Evolutionary conservation across 2,329 filamentous ascomycete genomes (phyloP).

Genomic region (Fusarium nodosum): DNA sequence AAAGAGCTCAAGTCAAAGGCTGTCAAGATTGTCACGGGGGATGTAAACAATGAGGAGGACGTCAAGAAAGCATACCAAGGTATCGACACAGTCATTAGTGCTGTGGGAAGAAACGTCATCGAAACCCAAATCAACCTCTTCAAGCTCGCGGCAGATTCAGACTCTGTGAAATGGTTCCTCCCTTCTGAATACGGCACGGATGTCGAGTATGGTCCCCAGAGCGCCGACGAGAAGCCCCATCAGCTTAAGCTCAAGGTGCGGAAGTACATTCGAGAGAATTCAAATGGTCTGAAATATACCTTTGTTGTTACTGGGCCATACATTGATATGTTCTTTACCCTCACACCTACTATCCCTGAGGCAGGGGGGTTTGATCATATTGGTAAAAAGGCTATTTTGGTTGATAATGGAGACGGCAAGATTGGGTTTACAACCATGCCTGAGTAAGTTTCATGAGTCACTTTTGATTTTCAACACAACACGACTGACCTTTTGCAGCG

Average conservation of each 20-base stretch:
- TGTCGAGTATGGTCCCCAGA: conserved; percentile 71
- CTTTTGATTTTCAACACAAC: accelerated
- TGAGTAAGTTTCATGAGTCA: conserved; percentile 66
- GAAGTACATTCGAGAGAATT: conserved; percentile 67
- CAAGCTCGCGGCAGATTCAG: conserved; percentile 66
- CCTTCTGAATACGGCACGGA: conserved; percentile 78
- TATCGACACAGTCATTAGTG: conserved; percentile 75
- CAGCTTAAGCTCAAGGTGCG: conserved; percentile 79
- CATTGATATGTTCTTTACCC: conserved; percentile 70
- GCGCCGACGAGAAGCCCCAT: conserved; percentile 73
- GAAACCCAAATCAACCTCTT: conserved; percentile 73
- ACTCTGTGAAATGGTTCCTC: conserved; percentile 72
- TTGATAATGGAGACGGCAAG: conserved; percentile 72
- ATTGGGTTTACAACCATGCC: conserved; percentile 78
- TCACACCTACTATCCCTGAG: conserved; percentile 50
- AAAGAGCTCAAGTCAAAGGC: conserved; percentile 42
- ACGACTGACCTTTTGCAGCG: conserved; percentile 57
- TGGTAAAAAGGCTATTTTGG: conserved; percentile 69
- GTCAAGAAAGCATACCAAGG: conserved; percentile 70
- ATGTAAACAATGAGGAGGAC: conserved; percentile 58
- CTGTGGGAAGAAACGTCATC: conserved; percentile 74
- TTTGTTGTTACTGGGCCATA: conserved; percentile 80
- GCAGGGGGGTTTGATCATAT: conserved; percentile 71
- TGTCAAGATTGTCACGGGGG: conserved; percentile 48
- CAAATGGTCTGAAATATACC: conserved; percentile 69